Evolutionary conservation across 768 basidiomycete genomes (phyloP).

Genomic region (Mycena vulgaris): DNA sequence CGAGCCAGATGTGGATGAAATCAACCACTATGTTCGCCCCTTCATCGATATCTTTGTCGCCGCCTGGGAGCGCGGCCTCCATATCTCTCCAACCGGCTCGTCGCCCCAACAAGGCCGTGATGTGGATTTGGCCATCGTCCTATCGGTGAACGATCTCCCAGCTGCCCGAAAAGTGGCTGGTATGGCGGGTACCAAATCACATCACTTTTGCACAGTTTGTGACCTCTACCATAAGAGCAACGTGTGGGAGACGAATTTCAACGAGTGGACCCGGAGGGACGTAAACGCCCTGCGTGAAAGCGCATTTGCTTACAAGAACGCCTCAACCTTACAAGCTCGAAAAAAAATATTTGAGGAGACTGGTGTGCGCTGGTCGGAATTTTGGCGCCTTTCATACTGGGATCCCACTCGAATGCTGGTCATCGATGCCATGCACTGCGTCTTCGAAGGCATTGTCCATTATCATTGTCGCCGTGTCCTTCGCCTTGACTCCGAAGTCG

Average conservation of each 20-base stretch:
- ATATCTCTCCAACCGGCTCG: conserved; percentile 39
- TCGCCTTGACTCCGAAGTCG: conserved; percentile 10
- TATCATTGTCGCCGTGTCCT: conserved; percentile 38
- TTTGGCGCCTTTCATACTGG: conserved; percentile 55
- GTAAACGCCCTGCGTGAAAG: conserved; percentile 17
- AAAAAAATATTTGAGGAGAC: conserved; percentile 37
- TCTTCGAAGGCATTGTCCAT: conserved; percentile 44
- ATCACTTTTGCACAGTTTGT: conserved; percentile 52
- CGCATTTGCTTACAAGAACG: conserved; percentile 43
- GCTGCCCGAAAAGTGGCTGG: conserved; percentile 47
- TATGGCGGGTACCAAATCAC: conserved; percentile 38
- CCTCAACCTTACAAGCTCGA: conserved; percentile 29
- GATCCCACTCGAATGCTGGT: conserved; percentile 48
- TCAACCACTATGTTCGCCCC: conserved; percentile 50
- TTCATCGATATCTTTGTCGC: conserved; percentile 47
- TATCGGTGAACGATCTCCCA: conserved; percentile 49
- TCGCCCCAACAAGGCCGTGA: conserved; percentile 12
- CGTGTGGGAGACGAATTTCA: conserved; percentile 35
- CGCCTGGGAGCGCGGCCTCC: conserved; percentile 40
- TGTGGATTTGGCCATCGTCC: conserved; percentile 24
- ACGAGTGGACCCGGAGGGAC: conserved; percentile 38
- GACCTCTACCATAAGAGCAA: conserved; percentile 16
- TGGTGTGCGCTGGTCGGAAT: conserved; percentile 47
- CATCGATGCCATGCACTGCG: conserved; percentile 56
- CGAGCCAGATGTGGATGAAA: conserved; percentile 43